Evolutionary conservation across 2,329 filamentous ascomycete genomes (phyloP), one percentile per base, ranked within the genome.

Genomic region (Fusarium scirpi): DNA sequence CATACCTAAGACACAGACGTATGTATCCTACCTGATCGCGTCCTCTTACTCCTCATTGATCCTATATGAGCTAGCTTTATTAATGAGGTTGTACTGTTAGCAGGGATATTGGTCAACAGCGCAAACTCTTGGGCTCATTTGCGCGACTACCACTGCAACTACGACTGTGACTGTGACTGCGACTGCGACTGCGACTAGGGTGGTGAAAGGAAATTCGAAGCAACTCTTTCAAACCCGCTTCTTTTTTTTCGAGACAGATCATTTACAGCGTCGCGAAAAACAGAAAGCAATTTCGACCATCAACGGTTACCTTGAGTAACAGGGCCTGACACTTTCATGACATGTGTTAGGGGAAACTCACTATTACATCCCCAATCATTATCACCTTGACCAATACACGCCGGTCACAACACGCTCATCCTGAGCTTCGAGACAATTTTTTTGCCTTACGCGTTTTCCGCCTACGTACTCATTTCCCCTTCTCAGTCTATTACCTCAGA

Each of bases 41-140:
- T 51, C 29, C 38, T 47, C 46, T 43, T 29, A 34, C 43, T 49
- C n/a, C 48, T 58, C 45, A 25, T 38, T 38, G 54, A 51, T 62
- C 34, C 49, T 40, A 47, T 48, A 24, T 32, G 43, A 64, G 54
- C 30, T 59, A 62, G 58, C 34, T 47, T 49, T 49, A 43, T 57
- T 58, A 44, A 66, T 47, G 49, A 69, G 57, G 49, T 43, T 58
- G 62, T 57, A 41, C 41, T 67, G 43, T 60, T 56, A 65, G 49
- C 65, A 73, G 67, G 71, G 71, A 68, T 62, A 62, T 43, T 46
- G 55, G 52, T 58, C 34, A 40, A 45, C 70, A 58, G 61, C 56
- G 54, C 48, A 43, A 63, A 65, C 59, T 52, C 65, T 67, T 74
- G 65, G 67, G 70, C 72, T 74, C 71, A 74, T 73, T 73, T 63